Percentiles rank a stretch among this genome's conserved stretches.
Conservation (phyloP, 495 filamentous ascomycete genomes). For the Penicillium argentinense region DNA sequence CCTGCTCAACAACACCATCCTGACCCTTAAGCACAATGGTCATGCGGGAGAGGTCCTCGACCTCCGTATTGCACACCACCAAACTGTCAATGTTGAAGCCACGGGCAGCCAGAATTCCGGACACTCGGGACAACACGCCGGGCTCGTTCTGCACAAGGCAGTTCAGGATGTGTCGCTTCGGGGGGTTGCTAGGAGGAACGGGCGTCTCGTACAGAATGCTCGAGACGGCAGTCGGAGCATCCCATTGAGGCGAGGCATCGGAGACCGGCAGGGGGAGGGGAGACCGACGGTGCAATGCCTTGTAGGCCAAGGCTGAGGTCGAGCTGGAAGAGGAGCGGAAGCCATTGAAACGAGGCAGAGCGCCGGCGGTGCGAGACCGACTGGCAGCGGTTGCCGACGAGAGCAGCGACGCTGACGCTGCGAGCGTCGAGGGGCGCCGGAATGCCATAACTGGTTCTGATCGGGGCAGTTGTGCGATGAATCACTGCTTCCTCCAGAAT, state of each 20-base stretch:
- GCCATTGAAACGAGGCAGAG: constrained; percentile 38
- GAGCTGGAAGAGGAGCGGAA: constrained; percentile 55
- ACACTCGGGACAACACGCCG: constrained; percentile 92
- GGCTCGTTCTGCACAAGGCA: constrained; percentile 99
- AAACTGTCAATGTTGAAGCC: constrained; percentile 99
- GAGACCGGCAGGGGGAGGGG: constrained; percentile 75
- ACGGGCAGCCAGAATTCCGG: constrained; percentile 90
- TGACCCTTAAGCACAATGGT: constrained; percentile 95
- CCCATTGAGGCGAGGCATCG: constrained; percentile 79
- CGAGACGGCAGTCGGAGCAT: constrained; percentile 90
- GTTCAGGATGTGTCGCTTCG: constrained; percentile 93
- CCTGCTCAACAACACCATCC: constrained; percentile 97
- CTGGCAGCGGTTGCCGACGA: constrained; percentile 31
- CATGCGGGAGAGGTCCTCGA: constrained; percentile 97
- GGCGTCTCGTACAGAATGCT: constrained; percentile 99
- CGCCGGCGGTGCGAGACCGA: constrained; percentile 34
- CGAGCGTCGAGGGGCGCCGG: constrained; percentile 46
- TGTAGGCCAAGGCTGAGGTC: constrained; percentile 94
- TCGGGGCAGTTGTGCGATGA: constrained; percentile 26
- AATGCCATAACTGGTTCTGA: constrained; percentile 44
- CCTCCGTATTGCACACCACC: constrained; percentile 96
- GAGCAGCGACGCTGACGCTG: constrained; percentile 38
- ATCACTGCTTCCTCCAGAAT: constrained; percentile 25
- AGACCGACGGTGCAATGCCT: constrained; percentile 88
- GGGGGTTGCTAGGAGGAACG: constrained; percentile 73